Base-by-base conservation (phyloP, 768 basidiomycete genomes). In the Tulasnella sp. region DNA sequence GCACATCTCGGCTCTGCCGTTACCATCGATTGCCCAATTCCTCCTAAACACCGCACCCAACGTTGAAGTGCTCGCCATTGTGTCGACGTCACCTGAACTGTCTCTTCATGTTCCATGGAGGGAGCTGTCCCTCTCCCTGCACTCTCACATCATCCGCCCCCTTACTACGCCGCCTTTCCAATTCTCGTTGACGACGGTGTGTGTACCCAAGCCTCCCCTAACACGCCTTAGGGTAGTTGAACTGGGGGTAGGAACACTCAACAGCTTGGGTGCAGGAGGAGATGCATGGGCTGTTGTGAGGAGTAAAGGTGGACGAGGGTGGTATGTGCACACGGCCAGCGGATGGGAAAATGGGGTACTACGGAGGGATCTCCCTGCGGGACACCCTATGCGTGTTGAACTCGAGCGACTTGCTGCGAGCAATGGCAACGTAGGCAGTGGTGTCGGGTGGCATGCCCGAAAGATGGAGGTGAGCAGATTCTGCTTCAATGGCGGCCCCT, bases 361-460 rank as follows among this genome's bases (percentile, higher is more conserved):
- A 57, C 71, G 70, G 64, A 71, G 87, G 35, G 81, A 83, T 63
- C 69, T 91, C 7, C 68, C 72, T 4, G 65, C 67, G 14, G 73
- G 72, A 3, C 84, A 94, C 67, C 80, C 83, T 2, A 77, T 84
- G 68, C 73, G 92, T 49, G 66, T 69, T 25, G 85, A 86, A 65
- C 73, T 94, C 66, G 78, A 80, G 62, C 75, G 77, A 51, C 71
- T 96, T 19, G 81, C 87, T 8, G 75, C 82, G 57, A 82, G 86
- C 4, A 86, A 88, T 62, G 89, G 91, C 7, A 87, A 88, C 64
- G 89, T 94, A n/a, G 84, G 77, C 66, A 88, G 84, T 64, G 86
- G 84, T 3, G 79, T 94, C 4, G 94, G 94, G 0, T 98, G 93
- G 92, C 91, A 96, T 70, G 82, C 87, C 19, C 73, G 93, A 58